Percentiles rank a stretch among this genome's conserved stretches.
phyloP scores from a whole-genome alignment of 805 yeast species.

The Saturnispora sekii region DNA sequence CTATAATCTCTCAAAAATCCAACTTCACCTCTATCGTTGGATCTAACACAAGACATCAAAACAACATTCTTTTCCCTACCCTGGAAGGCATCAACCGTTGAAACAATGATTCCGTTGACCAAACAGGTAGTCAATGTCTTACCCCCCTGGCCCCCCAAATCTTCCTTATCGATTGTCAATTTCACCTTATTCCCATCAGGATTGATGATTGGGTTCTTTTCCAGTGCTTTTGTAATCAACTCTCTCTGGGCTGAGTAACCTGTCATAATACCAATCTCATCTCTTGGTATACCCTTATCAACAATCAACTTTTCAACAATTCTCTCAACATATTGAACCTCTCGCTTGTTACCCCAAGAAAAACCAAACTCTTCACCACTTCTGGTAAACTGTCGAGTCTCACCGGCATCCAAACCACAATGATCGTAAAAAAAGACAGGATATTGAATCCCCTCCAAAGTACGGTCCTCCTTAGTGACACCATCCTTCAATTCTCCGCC shows the following conservation, averaged over 20 bases:
- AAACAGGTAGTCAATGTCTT: slow-evolving; percentile 35
- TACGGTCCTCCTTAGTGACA: slow-evolving; percentile 42
- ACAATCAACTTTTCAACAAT: slow-evolving; percentile 40
- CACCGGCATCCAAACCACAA: slow-evolving; percentile 32
- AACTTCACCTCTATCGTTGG: slow-evolving; percentile 42
- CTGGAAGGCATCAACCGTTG: slow-evolving; percentile 83
- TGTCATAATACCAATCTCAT: slow-evolving; percentile 56
- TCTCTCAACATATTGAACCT: slow-evolving; percentile 38
- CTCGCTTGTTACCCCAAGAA: slow-evolving; percentile 49
- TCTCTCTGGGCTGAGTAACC: slow-evolving; percentile 75
- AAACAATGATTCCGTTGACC: slow-evolving; percentile 37
- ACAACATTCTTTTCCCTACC: slow-evolving; percentile 83
- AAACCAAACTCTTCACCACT: slow-evolving; percentile 37
- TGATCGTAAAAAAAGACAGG: slow-evolving; percentile 60
- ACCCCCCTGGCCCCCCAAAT: slow-evolving; percentile 30
- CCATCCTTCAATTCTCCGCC: slow-evolving; percentile 63
- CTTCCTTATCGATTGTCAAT: slow-evolving; percentile 54
- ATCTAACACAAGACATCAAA: slow-evolving; percentile 69
- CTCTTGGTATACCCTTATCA: slow-evolving; percentile 41
- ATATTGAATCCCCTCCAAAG: slow-evolving; percentile 35
- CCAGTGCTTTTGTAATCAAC: slow-evolving; percentile 40
- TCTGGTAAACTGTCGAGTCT: slow-evolving; percentile 37
- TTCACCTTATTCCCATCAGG: slow-evolving; percentile 39
- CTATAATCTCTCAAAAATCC: slow-evolving; percentile 56
- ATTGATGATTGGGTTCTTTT: slow-evolving; percentile 44